Percentiles rank a stretch among this genome's conserved stretches.
These are phyloP conservation scores for Fragaria iinumae DNA, from an alignment of 306 rosid species.

Conservation along the genomic window DNA sequence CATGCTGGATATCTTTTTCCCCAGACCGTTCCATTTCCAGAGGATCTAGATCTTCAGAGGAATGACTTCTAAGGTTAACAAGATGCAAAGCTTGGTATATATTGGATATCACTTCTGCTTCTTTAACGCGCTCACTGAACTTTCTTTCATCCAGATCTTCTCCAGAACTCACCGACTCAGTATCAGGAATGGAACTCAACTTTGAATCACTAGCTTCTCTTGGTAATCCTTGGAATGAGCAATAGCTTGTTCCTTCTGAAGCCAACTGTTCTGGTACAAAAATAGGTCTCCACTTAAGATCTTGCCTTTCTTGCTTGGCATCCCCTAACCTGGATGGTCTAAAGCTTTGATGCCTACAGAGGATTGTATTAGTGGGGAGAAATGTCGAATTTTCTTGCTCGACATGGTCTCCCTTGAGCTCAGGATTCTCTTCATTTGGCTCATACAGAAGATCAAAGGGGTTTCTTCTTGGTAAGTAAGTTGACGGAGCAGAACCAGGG, in stretches of 20 bases:
- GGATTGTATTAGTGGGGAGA: slow-evolving; percentile 52
- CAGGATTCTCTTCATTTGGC: slow-evolving; percentile 78
- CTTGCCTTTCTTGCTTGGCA: slow-evolving; percentile 49
- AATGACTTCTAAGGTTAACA: slow-evolving; percentile 47
- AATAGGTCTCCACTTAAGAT: slow-evolving; percentile 61
- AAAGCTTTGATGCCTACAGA: slow-evolving; percentile 79
- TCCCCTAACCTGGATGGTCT: slow-evolving; percentile 53
- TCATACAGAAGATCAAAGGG: slow-evolving; percentile 90
- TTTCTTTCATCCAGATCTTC: slow-evolving; percentile 64
- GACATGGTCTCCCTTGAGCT: slow-evolving; percentile 63
- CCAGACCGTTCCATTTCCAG: slow-evolving; percentile 34
- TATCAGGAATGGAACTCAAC: slow-evolving; percentile 79
- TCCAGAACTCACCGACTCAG: slow-evolving; percentile 69
- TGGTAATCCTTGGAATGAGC: slow-evolving; percentile 58
- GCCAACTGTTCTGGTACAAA: slow-evolving; percentile 60
- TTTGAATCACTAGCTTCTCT: slow-evolving; percentile 80
- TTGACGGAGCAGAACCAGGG: slow-evolving; percentile 97
- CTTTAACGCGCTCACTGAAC: slow-evolving; percentile 52
- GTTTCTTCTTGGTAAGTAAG: slow-evolving; percentile 70
- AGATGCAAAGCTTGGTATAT: slow-evolving; percentile 39
- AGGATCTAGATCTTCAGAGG: slow-evolving; percentile 47
- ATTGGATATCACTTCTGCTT: slow-evolving; percentile 42
- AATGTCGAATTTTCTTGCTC: slow-evolving; percentile 46
- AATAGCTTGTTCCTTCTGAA: slow-evolving; percentile 66
- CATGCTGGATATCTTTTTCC: slow-evolving; percentile 40